Evolutionary conservation across 352 stramenopile species (phyloP).

Genomic region (Globisporangium radiosum): DNA sequence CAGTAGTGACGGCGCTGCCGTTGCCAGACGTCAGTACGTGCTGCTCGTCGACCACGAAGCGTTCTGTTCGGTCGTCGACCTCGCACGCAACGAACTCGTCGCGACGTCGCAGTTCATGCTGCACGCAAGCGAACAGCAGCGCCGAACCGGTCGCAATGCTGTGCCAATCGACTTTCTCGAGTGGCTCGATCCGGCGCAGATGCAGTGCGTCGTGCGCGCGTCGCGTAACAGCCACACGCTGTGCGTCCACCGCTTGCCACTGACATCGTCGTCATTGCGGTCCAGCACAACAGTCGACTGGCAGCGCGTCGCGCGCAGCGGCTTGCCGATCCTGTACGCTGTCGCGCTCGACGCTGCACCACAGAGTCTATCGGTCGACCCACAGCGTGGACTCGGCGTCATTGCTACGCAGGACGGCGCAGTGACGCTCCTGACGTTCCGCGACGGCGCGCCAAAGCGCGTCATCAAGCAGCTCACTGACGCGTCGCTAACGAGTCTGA

Average conservation of each 20-base stretch:
- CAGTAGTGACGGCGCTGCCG: not conserved
- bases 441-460: slow-evolving; percentile 14
- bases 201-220: slow-evolving; percentile 22
- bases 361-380: slow-evolving; percentile 37
- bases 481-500: no score
- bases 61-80: slow-evolving; percentile 42
- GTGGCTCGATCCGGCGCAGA: slow-evolving; percentile 8
- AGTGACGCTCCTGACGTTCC: slow-evolving; percentile 22
- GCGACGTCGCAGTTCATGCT: slow-evolving; percentile 30
- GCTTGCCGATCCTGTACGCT: slow-evolving; percentile 25
- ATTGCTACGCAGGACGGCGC: slow-evolving; percentile 23
- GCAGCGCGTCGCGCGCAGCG: slow-evolving; percentile 29
- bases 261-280: slow-evolving; percentile 10
- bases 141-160: not conserved
- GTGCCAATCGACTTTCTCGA: slow-evolving; percentile 8
- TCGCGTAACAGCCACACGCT: slow-evolving; percentile 19
- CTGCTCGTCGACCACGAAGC: slow-evolving; percentile 29
- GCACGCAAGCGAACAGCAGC: slow-evolving; percentile 6
- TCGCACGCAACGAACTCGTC: slow-evolving; percentile 18
- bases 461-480: slow-evolving; percentile 7
- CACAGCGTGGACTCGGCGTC: slow-evolving; percentile 27
- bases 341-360: slow-evolving; percentile 22
- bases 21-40: slow-evolving; percentile 14
- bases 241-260: slow-evolving; percentile 38
- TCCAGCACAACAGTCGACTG: slow-evolving; percentile 31